phyloP scores from a whole-genome alignment of 495 filamentous ascomycete species.

The Neohortaea acidophila region DNA sequence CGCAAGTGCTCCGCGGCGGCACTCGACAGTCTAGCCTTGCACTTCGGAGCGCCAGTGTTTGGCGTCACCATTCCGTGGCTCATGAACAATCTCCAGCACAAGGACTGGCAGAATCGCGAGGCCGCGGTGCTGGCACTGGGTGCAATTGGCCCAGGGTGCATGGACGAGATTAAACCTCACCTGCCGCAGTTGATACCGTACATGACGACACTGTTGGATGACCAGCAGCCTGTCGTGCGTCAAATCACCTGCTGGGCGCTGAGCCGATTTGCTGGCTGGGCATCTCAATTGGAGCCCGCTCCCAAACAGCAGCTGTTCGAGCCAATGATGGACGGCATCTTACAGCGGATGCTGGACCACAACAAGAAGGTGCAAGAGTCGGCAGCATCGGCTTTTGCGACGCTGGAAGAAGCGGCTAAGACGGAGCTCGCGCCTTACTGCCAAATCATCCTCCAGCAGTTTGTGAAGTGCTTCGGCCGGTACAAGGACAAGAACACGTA shows the following conservation, averaged over 20 bases:
- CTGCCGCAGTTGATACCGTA: conserved; percentile 84
- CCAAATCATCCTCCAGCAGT: conserved; percentile 79
- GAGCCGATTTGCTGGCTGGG: conserved; percentile 88
- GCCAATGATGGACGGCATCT: conserved; percentile 94
- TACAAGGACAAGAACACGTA: conserved; percentile 99
- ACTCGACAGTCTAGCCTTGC: conserved; percentile 80
- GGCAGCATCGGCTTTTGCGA: conserved; percentile 89
- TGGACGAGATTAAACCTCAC: conserved; percentile 77
- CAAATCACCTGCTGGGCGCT: conserved; percentile 98
- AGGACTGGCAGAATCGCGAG: conserved; percentile 84
- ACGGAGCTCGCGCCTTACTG: conserved; percentile 68
- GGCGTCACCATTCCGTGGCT: conserved; percentile 82
- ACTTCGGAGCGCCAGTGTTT: conserved; percentile 80
- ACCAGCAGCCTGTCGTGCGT: conserved; percentile 79
- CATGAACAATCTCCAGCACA: conserved; percentile 72
- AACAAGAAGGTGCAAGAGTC: conserved; percentile 98
- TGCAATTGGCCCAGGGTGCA: conserved; percentile 89
- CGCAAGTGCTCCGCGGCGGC: conserved; percentile 96
- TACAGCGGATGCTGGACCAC: conserved; percentile 83
- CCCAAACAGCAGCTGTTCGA: conserved; percentile 69
- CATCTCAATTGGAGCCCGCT: conserved; percentile 52
- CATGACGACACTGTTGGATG: conserved; percentile 71
- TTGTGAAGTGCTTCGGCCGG: conserved; percentile 74
- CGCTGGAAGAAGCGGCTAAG: conserved; percentile 84
- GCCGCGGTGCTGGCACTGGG: conserved; percentile 89